Evolutionary conservation across 2,329 filamentous ascomycete genomes (phyloP).

Genomic region (Beauveria pseudobassiana): DNA sequence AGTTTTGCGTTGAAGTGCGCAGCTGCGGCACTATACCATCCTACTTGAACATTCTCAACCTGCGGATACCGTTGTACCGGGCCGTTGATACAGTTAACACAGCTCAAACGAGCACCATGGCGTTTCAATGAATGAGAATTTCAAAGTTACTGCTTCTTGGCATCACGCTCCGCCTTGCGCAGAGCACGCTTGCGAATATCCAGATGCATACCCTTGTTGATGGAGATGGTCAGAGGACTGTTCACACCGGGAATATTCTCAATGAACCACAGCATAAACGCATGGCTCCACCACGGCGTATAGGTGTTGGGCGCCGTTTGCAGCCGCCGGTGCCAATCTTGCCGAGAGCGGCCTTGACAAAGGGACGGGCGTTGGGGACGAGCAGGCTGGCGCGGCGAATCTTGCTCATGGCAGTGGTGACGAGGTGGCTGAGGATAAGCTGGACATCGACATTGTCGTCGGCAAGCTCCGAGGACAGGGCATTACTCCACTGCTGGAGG

Average conservation of each 20-base stretch:
- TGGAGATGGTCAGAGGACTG: constrained; percentile 37
- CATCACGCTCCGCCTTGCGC: constrained; percentile 75
- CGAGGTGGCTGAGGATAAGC: constrained; percentile 83
- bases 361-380: constrained; percentile 74
- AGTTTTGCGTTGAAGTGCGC: too few species aligned
- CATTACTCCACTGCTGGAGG: constrained; percentile 89
- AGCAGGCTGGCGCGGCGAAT: constrained; percentile 69
- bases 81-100: not conserved
- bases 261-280: constrained; percentile 77
- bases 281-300: constrained; percentile 91
- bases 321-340: constrained; percentile 79
- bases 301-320: constrained; percentile 76
- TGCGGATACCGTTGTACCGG: too few species aligned
- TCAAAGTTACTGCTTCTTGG: constrained; percentile 51
- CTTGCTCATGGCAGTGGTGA: constrained; percentile 97
- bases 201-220: constrained; percentile 65
- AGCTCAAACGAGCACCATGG: not conserved
- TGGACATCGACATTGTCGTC: constrained; percentile 81
- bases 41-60: not conserved
- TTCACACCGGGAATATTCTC: constrained; percentile 49
- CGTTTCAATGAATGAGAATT: not conserved
- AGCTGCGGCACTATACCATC: not conserved
- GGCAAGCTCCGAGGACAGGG: constrained; percentile 75
- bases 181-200: constrained; percentile 76
- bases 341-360: constrained; percentile 69